Evolutionary conservation across 1,139 yeast species (phyloP).

Genomic region (Pneumocystis carinii): DNA sequence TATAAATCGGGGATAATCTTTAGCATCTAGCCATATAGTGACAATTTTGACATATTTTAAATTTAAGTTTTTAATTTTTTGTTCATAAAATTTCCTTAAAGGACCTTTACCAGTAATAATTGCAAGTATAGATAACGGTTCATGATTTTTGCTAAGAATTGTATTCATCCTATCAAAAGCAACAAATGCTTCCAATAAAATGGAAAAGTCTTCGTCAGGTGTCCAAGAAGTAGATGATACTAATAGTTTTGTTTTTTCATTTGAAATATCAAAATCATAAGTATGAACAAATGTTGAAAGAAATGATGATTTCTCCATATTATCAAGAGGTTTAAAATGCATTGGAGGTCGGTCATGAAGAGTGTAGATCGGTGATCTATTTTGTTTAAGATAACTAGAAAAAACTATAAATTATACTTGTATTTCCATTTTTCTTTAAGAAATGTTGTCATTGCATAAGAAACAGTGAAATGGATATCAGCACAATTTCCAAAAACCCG

Average conservation of each 20-base stretch:
- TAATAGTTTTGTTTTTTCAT: conserved; percentile 25
- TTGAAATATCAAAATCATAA: background rate
- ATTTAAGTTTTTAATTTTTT: conserved; percentile 19
- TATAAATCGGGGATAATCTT: conserved; percentile 65
- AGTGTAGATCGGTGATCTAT: conserved; percentile 11
- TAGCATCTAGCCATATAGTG: conserved; percentile 63
- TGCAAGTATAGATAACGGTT: conserved; percentile 40
- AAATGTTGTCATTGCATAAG: conserved; percentile 46
- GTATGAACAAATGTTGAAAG: background rate
- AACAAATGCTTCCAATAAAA: conserved; percentile 54
- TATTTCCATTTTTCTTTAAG: conserved; percentile 1
- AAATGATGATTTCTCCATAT: conserved; percentile 8
- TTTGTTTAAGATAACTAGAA: background rate
- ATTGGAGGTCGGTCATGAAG: conserved; percentile 64
- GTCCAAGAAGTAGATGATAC: conserved; percentile 89
- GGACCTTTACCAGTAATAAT: conserved; percentile 96
- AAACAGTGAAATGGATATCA: conserved; percentile 65
- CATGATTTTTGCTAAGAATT: conserved; percentile 7
- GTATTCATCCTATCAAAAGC: conserved; percentile 34
- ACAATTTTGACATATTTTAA: conserved; percentile 35
- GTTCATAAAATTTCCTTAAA: conserved; percentile 37
- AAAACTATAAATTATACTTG: conserved; percentile 22
- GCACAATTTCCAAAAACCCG: conserved; percentile 43
- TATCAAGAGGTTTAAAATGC: conserved; percentile 43
- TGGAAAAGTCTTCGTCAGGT: conserved; percentile 76